phyloP scores from a whole-genome alignment of 2,329 filamentous ascomycete genomes.

The Neocatenulostroma microsporum region DNA sequence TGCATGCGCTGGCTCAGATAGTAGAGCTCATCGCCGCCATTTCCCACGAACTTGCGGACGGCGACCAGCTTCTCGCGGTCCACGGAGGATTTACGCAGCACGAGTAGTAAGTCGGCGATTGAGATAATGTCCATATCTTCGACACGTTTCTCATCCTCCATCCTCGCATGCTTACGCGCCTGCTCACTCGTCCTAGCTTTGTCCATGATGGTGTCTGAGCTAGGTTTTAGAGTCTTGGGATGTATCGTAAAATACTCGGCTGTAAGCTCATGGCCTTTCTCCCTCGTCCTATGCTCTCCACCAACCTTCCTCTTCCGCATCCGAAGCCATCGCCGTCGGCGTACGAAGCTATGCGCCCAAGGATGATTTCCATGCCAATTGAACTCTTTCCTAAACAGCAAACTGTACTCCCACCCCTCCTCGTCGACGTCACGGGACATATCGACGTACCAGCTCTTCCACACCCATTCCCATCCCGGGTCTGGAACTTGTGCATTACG shows the following conservation, averaged over 20 bases:
- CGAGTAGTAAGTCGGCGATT: slow-evolving; percentile 60
- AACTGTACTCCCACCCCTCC: slow-evolving; percentile 93
- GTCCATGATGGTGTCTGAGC: too few relatives aligned
- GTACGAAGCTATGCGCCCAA: slow-evolving; percentile 95
- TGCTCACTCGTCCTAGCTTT: too few relatives aligned
- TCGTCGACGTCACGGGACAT: slow-evolving; percentile 79
- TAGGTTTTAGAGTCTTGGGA: slow-evolving; percentile 20
- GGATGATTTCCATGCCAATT: slow-evolving; percentile 77
- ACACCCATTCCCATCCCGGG: slow-evolving; percentile 88
- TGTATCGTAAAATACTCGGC: slow-evolving; percentile 74
- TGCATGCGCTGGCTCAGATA: slow-evolving; percentile 70
- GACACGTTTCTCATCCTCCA: slow-evolving; percentile 37
- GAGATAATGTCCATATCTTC: slow-evolving; percentile 52
- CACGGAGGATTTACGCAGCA: slow-evolving; percentile 63
- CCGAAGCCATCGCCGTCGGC: slow-evolving; percentile 78
- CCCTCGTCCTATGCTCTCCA: slow-evolving; percentile 31
- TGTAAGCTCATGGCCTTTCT: slow-evolving; percentile 60
- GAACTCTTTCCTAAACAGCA: slow-evolving; percentile 58
- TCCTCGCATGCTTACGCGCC: slow-evolving; percentile 10
- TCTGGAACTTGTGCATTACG: slow-evolving; percentile 87
- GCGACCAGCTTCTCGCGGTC: slow-evolving; percentile 88
- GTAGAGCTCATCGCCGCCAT: slow-evolving; percentile 66
- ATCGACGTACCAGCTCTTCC: slow-evolving; percentile 64
- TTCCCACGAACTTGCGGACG: slow-evolving; percentile 70
- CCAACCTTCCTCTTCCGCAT: slow-evolving; percentile 64